Evolutionary conservation across 208 protist species (phyloP), one percentile per base, ranked within the genome.

Genomic region (Crithidia bombi): DNA sequence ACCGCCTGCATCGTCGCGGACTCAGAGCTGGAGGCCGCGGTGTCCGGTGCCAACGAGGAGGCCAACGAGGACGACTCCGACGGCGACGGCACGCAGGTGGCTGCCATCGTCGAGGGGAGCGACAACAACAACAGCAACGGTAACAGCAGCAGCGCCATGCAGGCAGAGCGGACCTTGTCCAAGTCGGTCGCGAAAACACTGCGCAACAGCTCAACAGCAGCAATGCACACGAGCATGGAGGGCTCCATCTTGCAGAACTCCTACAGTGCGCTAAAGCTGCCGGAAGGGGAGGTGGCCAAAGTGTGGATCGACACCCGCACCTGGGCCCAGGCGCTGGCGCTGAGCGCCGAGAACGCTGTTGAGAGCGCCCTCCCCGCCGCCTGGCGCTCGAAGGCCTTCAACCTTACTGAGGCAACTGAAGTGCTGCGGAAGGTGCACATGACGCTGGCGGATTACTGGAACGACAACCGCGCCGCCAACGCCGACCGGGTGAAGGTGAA

Each of bases 371-470:
- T 97, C 26, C 92, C 92, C 4, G 43, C 82, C 9, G 77, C 84
- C 63, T 97, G 92, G 90, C 87, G 90, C 33, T 82, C 86, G 44
- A 93, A 92, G 75, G 72, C 88, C 19, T 95, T 97, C 65, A 79
- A 57, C 26, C 70, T 97, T 19, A 36, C 73, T 5, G 92, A 97
- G 65, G 83, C 87, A 2, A 52, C 64, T 19, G 90, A 95, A 64
- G 86, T 94, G 62, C 76, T 97, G 38, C 68, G 84, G 32, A 62
- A 82, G 54, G 92, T 95, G 30, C 78, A 94, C 66, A 39, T 62
- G 4, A 30, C 81, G 3, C 79, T 97, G 35, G 26, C 41, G 12
- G 65, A 69, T 12, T 97, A 88, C 78, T 97, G 92, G 90, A 87
- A 85, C 54, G 33, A 86, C 56, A 65, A 65, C 82, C 55, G 73